Evolutionary conservation across 2,329 filamentous ascomycete genomes (phyloP).

Genomic region (Alternaria arbusti): DNA sequence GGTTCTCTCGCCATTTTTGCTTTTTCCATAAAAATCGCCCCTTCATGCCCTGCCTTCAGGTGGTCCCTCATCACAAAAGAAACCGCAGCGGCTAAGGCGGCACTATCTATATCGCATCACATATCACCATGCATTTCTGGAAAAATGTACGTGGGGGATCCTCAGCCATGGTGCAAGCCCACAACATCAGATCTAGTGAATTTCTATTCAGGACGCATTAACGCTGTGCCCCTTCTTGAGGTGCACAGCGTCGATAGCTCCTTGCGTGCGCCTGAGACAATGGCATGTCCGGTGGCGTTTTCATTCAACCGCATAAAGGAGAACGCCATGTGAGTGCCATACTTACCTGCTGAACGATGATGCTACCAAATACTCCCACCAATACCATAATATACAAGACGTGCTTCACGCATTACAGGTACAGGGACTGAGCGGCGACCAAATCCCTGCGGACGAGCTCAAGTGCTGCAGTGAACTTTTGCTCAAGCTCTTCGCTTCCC

Average conservation of each 20-base stretch:
- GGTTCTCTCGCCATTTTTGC: neutral
- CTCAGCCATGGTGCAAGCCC: constrained; percentile 18
- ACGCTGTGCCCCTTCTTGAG: constrained; percentile 18
- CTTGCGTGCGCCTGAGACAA: constrained; percentile 25
- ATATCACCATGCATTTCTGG: neutral
- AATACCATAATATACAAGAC: constrained; percentile 23
- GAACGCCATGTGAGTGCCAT: constrained; percentile 21
- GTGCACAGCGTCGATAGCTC: constrained; percentile 22
- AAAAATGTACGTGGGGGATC: constrained; percentile 27
- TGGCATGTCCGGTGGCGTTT: constrained; percentile 20
- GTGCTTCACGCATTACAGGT: constrained; percentile 59
- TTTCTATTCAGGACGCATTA: constrained; percentile 33
- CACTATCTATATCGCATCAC: neutral
- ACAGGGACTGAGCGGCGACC: constrained; percentile 91
- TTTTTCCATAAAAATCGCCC: neutral
- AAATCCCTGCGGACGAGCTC: constrained; percentile 90
- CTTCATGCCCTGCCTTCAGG: neutral
- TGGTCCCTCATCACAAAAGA: neutral
- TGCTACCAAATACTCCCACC: constrained; percentile 18
- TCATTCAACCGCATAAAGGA: constrained; percentile 18
- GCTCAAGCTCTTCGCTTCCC: constrained; percentile 91
- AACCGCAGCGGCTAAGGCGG: neutral
- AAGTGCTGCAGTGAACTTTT: constrained; percentile 88
- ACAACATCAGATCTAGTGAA: constrained; percentile 38
- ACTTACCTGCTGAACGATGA: constrained; percentile 22